Evolutionary conservation across 2,329 filamentous ascomycete genomes (phyloP).

Genomic region (Chaetothyriales sp.): DNA sequence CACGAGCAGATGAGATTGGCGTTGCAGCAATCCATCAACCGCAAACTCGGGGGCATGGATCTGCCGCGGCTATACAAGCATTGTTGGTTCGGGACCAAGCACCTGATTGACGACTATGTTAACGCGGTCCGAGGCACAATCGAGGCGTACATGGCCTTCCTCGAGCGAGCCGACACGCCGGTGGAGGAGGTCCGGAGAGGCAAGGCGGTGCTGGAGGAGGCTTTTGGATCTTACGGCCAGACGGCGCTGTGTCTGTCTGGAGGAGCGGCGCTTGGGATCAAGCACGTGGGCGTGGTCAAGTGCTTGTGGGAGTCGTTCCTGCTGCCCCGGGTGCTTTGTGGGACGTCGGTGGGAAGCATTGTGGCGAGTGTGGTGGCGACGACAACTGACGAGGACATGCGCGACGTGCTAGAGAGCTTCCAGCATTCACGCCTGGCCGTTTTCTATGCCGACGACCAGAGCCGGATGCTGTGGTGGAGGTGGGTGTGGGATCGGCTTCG

Average conservation of each 20-base stretch:
- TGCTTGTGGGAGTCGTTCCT: conserved; percentile 60
- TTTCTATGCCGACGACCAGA: conserved; percentile 48
- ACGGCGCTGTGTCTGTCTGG: conserved; percentile 73
- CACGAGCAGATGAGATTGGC: conserved; percentile 65
- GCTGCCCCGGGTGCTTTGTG: conserved; percentile 74
- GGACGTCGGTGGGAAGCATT: conserved; percentile 76
- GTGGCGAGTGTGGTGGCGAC: conserved; percentile 70
- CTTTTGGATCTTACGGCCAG: conserved; percentile 39
- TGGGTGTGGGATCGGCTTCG: conserved; percentile 29
- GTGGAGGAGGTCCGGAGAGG: conserved; percentile 8
- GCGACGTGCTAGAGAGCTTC: conserved; percentile 53
- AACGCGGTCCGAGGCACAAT: conserved; percentile 61
- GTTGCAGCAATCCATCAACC: conserved; percentile 64
- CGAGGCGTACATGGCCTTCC: conserved; percentile 38
- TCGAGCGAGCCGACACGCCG: conserved; percentile 4
- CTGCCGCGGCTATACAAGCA: conserved; percentile 70
- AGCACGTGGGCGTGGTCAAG: conserved; percentile 78
- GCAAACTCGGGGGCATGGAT: conserved; percentile 76
- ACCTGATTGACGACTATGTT: conserved; percentile 70
- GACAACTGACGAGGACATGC: conserved; percentile 64
- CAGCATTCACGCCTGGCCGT: conserved; percentile 69
- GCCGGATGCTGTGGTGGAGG: conserved; percentile 8
- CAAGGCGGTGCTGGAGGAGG: conserved; percentile 13
- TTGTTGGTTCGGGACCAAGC: conserved; percentile 74
- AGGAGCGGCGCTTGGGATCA: conserved; percentile 82